These are phyloP conservation scores for Pyricularia pennisetigena DNA, from an alignment of 2,329 filamentous ascomycete genomes.

Conservation along the genomic window DNA sequence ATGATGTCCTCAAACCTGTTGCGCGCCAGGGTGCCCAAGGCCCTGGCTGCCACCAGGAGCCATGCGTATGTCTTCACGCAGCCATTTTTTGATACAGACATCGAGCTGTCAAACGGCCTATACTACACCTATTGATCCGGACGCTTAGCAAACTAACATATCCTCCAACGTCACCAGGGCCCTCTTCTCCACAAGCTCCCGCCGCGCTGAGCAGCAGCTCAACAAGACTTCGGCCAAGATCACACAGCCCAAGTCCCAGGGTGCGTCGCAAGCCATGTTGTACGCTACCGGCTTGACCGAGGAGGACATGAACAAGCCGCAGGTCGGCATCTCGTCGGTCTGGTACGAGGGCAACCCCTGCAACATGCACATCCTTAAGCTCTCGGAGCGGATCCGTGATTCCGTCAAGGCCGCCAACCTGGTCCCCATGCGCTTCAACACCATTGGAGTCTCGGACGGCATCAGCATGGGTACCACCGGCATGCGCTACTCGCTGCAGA, in stretches of 20 bases:
- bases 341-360: constrained; percentile 98
- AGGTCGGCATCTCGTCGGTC: constrained; percentile 94
- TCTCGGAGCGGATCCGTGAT: constrained; percentile 64
- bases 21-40: constrained; percentile 12
- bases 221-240: constrained; percentile 80
- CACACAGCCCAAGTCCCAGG: constrained; percentile 96
- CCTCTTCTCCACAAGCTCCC: constrained; percentile 39
- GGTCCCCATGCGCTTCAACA: constrained; percentile 96
- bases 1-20: constrained; percentile 11
- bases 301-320: constrained; percentile 87
- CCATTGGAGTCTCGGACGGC: constrained; percentile 91
- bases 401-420: constrained; percentile 62
- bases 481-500: constrained; percentile 81
- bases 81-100: background rate
- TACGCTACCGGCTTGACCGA: constrained; percentile 88
- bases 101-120: background rate
- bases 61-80: background rate
- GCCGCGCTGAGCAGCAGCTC: constrained; percentile 47
- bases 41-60: constrained; percentile 10
- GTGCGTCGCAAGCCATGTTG: constrained; percentile 97
- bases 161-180: constrained; percentile 17
- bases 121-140: background rate
- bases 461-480: constrained; percentile 98
- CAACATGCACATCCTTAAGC: constrained; percentile 95
- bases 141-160: constrained; percentile 2